Evolutionary conservation across 2,329 filamentous ascomycete genomes (phyloP), one percentile per base, ranked within the genome.

Genomic region (Zasmidium citrigriseum): DNA sequence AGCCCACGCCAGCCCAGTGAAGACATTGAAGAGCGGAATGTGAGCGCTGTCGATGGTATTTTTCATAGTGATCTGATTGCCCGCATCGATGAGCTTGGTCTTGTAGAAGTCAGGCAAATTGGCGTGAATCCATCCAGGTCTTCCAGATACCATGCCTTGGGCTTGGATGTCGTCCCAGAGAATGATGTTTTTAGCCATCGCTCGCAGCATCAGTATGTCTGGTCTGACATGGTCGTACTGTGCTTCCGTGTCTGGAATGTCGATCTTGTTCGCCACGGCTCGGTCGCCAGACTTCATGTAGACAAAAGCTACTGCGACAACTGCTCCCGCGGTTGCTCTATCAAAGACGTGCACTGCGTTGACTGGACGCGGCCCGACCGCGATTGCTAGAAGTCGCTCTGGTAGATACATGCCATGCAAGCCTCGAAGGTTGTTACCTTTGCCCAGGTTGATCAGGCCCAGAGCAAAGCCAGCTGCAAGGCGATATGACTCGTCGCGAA

Each of bases 141-240:
- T 50, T 25, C 22, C 58, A 25, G 23, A 41, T 41, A 27, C 46
- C 21, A 52, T 14, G 23, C 56, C 55, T 34, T 56, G 59, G 0
- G 90, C 87, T 58, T 87, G 80, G 52, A 99, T 95, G 59, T 85
- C 81, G 62, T 89, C 89, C 95, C 95, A 99, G 77, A 98, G 86
- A 64, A 99, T 96, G 41, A 99, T 73, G 71, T 98, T 91, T 70
- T 89, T 91, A 11, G 95, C 89, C 27, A 98, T 81, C 0, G 93
- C 97, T 18, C 95, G 87, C 11, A 99, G 81, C 5, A 99, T 84
- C 63, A 99, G 89, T 45, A 97, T 87, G 70, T 99, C 95, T 0
- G 95, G 95, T 2, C 95, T 87, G 18, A 98, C 89, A 71, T 98
- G 97, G 72, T 98, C 95, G 72, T 96, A 98, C 66, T 98, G 93